phyloP scores from a whole-genome alignment of 139 green algal genomes.

The Chlamydomonas sp. region DNA sequence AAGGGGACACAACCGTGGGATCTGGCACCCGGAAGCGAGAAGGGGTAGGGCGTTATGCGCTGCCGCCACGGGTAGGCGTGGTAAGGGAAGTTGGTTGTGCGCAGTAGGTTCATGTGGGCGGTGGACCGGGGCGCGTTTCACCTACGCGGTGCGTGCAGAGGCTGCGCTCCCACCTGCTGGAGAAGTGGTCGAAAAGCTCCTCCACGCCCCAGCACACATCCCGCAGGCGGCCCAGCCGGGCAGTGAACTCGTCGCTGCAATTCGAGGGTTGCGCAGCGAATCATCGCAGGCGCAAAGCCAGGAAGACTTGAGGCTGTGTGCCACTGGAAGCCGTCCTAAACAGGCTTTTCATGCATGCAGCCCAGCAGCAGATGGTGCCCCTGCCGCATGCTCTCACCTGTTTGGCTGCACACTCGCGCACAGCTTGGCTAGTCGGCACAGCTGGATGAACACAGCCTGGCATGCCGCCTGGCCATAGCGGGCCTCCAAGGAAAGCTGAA shows the following conservation, averaged over 20 bases:
- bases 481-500: background rate
- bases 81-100: too few relatives aligned
- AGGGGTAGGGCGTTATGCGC: too few relatives aligned
- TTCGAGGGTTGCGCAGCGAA: background rate
- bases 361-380: background rate
- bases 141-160: background rate
- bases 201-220: slow-evolving; percentile 36
- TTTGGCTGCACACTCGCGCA: background rate
- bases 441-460: background rate
- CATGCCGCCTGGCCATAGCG: slow-evolving; percentile 1
- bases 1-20: background rate
- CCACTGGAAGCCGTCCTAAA: background rate
- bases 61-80: too few relatives aligned
- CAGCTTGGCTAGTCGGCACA: background rate
- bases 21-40: too few relatives aligned
- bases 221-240: background rate
- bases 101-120: too few relatives aligned
- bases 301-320: too few relatives aligned
- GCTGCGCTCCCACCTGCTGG: background rate
- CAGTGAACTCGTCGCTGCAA: background rate
- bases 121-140: too few relatives aligned
- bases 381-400: background rate
- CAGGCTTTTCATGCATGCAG: background rate
- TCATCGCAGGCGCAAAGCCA: too few relatives aligned
- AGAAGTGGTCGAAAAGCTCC: slow-evolving; percentile 26